Conservation (phyloP, 2,329 filamentous ascomycete species). For the Colletotrichum cuscutae region DNA sequence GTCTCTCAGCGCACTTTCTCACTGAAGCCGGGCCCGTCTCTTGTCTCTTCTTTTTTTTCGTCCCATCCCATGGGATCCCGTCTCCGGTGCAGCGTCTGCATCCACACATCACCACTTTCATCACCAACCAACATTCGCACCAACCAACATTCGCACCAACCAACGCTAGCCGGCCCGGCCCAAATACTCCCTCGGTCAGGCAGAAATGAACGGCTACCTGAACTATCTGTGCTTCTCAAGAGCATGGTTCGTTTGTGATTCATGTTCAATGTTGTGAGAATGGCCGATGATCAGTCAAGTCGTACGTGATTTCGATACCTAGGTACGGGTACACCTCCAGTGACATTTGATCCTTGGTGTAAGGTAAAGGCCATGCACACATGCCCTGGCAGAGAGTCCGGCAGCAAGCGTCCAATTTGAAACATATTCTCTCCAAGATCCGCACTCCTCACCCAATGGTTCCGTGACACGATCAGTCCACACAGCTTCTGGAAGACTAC, state of each 20-base stretch:
- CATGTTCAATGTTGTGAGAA: background rate
- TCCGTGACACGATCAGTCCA: conserved; percentile 19
- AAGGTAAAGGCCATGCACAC: background rate
- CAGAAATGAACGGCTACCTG: conserved; percentile 18
- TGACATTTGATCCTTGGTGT: background rate
- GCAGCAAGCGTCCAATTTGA: conserved; percentile 17
- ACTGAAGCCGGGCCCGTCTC: background rate
- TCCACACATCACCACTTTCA: conserved; percentile 31
- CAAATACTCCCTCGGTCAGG: conserved; percentile 2
- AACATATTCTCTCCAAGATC: conserved; percentile 29
- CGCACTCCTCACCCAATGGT: conserved; percentile 24
- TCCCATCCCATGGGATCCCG: conserved; percentile 16
- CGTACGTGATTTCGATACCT: background rate
- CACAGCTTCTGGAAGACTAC: conserved; percentile 25
- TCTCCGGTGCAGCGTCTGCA: conserved; percentile 1
- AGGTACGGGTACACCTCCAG: background rate
- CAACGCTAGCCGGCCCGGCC: conserved; percentile 6
- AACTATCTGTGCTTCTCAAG: background rate
- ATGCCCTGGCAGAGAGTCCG: background rate
- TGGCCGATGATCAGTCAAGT: background rate
- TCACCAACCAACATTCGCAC: conserved; percentile 23
- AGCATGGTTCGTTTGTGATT: background rate
- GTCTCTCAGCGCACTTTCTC: background rate
- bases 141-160: conserved; percentile 2
- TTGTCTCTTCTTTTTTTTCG: background rate